A percentile compares a stretch with the other conserved stretches of the same genome.
These are phyloP conservation scores for Kockovaella imperatae DNA, from an alignment of 768 basidiomycete genomes.

Conservation along the genomic window DNA sequence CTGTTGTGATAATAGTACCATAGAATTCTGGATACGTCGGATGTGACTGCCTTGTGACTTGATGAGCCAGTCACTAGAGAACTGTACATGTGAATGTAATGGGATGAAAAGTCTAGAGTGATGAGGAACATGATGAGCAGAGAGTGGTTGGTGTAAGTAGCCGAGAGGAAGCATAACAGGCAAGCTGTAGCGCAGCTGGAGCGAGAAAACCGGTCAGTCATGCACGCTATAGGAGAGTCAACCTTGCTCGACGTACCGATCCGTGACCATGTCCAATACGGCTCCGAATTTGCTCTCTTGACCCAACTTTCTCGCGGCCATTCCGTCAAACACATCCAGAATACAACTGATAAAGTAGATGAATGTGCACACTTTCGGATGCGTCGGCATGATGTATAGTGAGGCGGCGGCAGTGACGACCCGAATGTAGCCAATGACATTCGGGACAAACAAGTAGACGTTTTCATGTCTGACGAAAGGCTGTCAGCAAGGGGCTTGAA, in stretches of 20 bases:
- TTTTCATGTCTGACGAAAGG: conserved; percentile 58
- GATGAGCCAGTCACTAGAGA: conserved; percentile 88
- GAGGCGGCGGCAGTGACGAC: conserved; percentile 82
- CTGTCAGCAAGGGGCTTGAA: conserved; percentile 2
- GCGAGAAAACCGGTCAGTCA: background rate
- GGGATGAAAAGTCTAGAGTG: conserved; percentile 91
- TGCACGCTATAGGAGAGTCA: background rate
- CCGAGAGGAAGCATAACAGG: conserved; percentile 84
- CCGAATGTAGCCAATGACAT: conserved; percentile 85
- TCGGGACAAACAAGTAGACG: conserved; percentile 93
- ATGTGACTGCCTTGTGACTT: conserved; percentile 86
- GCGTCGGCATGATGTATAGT: conserved; percentile 86
- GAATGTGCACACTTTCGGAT: conserved; percentile 84
- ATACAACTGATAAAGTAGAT: conserved; percentile 84
- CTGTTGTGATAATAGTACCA: conserved; percentile 90
- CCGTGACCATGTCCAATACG: conserved; percentile 98
- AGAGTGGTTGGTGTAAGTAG: conserved; percentile 67
- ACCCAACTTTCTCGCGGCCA: conserved; percentile 74
- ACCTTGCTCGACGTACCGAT: conserved; percentile 54
- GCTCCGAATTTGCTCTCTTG: conserved; percentile 97
- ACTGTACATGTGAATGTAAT: conserved; percentile 99
- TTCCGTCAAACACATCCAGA: conserved; percentile 90
- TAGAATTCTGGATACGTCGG: conserved; percentile 84
- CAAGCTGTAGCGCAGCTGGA: conserved; percentile 95
- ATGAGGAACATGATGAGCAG: conserved; percentile 90